Evolutionary conservation across 2,329 filamentous ascomycete species (phyloP).

Genomic region (Coleophoma eucalyptorum): DNA sequence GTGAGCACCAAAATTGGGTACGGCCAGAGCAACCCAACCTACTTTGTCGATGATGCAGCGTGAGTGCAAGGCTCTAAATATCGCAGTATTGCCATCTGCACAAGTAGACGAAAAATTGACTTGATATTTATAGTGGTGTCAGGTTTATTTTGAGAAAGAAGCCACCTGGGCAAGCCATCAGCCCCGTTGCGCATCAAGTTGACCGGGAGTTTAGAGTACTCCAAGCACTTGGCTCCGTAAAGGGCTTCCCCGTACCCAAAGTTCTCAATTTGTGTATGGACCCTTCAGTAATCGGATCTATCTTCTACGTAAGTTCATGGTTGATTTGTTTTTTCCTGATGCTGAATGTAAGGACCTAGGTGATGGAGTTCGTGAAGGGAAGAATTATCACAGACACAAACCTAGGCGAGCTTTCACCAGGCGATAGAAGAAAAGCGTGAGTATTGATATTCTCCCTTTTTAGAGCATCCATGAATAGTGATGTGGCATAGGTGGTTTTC

Average conservation of each 20-base stretch:
- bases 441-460: neutral
- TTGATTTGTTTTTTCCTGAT: neutral
- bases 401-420: neutral
- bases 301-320: constrained; percentile 47
- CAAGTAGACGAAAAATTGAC: neutral
- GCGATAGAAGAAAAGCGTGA: neutral
- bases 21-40: constrained; percentile 67
- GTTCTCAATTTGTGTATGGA: constrained; percentile 62
- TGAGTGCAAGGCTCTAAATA: constrained; percentile 14
- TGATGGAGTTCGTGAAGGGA: constrained; percentile 67
- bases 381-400: constrained; percentile 60
- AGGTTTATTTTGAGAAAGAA: constrained; percentile 65
- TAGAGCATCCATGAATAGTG: constrained; percentile 1
- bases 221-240: constrained; percentile 55
- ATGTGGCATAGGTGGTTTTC: constrained; percentile 56
- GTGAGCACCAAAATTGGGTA: constrained; percentile 54
- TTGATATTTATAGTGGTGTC: constrained; percentile 21
- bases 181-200: constrained; percentile 64
- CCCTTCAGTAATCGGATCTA: constrained; percentile 54
- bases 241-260: constrained; percentile 57
- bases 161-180: constrained; percentile 62
- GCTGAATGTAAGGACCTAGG: neutral
- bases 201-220: constrained; percentile 67
- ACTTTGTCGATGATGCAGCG: constrained; percentile 55
- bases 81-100: neutral